These are phyloP conservation scores for Penicillium polonicum DNA, from an alignment of 2,329 filamentous ascomycete genomes.

Conservation along the genomic window DNA sequence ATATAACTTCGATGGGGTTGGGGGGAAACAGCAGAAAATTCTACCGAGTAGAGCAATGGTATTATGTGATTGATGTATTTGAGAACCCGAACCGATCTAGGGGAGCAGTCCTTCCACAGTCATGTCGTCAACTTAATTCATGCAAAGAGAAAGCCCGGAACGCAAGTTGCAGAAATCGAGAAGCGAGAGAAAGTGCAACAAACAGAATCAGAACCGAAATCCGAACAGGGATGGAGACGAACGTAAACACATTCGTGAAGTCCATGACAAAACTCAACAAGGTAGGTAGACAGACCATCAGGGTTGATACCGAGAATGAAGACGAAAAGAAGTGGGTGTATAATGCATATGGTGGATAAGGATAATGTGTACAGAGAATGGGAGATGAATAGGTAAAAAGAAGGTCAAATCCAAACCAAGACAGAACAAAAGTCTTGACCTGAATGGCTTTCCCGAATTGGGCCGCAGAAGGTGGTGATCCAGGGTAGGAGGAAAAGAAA, in stretches of 20 bases:
- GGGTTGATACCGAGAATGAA: neutral
- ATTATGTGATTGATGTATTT: neutral
- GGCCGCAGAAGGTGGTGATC: neutral
- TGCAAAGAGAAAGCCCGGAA: conserved; percentile 9
- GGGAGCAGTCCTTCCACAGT: neutral
- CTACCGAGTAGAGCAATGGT: neutral
- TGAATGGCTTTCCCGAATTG: neutral
- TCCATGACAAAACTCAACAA: conserved; percentile 1
- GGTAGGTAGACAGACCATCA: neutral
- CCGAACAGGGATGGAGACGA: neutral
- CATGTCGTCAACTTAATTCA: neutral
- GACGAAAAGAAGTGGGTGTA: conserved; percentile 11
- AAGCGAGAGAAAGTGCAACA: neutral
- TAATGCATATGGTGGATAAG: conserved; percentile 19
- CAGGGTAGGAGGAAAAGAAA: neutral
- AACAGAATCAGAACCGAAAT: conserved; percentile 1
- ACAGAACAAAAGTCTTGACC: neutral
- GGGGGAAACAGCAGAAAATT: neutral
- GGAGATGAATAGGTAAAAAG: conserved; percentile 7
- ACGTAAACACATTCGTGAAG: neutral
- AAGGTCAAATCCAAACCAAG: neutral
- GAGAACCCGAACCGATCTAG: neutral
- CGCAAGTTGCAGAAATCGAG: neutral
- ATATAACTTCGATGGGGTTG: neutral
- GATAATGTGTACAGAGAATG: conserved; percentile 26